Base-by-base conservation (phyloP, 148 eudicot species). In the Linanthus parryae region DNA sequence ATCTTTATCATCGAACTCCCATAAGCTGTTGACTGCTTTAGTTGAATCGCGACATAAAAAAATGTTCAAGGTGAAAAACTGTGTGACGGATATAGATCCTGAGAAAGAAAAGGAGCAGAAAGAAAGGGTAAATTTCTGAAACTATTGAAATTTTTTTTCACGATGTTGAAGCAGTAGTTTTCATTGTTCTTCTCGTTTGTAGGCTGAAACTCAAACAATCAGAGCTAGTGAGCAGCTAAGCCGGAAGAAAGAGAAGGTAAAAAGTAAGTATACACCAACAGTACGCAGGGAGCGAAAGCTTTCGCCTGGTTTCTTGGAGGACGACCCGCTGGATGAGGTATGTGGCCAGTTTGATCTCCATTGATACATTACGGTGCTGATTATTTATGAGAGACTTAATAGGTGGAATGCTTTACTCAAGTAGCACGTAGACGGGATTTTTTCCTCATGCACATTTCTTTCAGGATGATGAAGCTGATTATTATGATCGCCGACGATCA, bases 221-320 rank as follows among this genome's bases (percentile, higher is more conserved):
- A 80, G 70, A 68, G 96, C 96, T 61, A 88, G 73, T 67, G 64
- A 68, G 26, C 69, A 78, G 35, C 99, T 94, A 53, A 83, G 48
- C 52, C 73, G 78, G 61, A 94, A 78, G 72, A 88, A 94, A 67
- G 95, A 94, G 53, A 84, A 83, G 76, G 96, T 94, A 57, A 83
- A 61, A 38, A 74, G 88, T 41, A 94, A 88, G 72, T 94, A 94
- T 57, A 58, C 78, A 13, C 90, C 63, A 56, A 73, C 91, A 36
- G 72, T 43, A 29, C 85, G 87, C 52, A 78, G 90, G 72, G 99
- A 88, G 49, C 94, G 94, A 19, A 85, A 84, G 68, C 95, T 94
- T 36, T 94, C 99, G 18, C 91, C 99, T 68, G 95, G 95, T 54
- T 94, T 88, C 74, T 79, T 94, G 56, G 99, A 94, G 76, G 99